Evolutionary conservation across 1,139 yeast genomes (phyloP), one percentile per base, ranked within the genome.

Genomic region (Komagataea norvegica): DNA sequence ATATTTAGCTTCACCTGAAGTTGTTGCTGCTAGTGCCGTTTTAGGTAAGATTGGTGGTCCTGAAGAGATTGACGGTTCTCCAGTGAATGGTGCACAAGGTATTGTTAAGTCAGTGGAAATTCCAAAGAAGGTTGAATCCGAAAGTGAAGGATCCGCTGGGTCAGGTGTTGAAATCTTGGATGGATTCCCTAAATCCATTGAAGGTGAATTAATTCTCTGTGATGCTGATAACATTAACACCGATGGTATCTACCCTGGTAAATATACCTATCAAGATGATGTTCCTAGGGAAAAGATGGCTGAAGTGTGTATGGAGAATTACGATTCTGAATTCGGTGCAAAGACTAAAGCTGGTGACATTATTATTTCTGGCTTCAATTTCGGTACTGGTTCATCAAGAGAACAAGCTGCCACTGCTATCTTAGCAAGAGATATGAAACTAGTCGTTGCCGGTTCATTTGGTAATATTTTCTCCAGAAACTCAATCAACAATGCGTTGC

Each of bases 381-480:
- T 91, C 58, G 99, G 98, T 52, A 89, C 97, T 15, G 98, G 98
- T 31, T 88, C 97, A 6, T 87, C 96, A n/a, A 80, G 98, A 65
- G 99, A 91, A 62, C 99, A 91, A 66, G 99, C 98, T 3, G 98
- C 98, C 27, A 91, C 98, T 21, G 89, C 95, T 31, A 84, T 93
- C 45, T 71, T 93, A 48, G 97, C 98, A 27, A 77, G 95, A 55
- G 97, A 91, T 42, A 87, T 91, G 75, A 78, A 79, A 50, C 69
- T 91, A 50, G 95, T 91, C 16, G 95, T 93, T 46, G 87, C 96
- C 16, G 99, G 98, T 29, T 91, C 98, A 1, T 91, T 91, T 59
- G 96, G 97, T 55, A 93, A 93, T 68, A 93, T 89, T 54, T 91
- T 91, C 67, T 82, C 89, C 46, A 77, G 99, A 67, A 91, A 91